A percentile compares a stretch with the other conserved stretches of the same genome.
Conservation (phyloP, 2,329 filamentous ascomycete genomes). For the Clarireedia homoeocarpa region DNA sequence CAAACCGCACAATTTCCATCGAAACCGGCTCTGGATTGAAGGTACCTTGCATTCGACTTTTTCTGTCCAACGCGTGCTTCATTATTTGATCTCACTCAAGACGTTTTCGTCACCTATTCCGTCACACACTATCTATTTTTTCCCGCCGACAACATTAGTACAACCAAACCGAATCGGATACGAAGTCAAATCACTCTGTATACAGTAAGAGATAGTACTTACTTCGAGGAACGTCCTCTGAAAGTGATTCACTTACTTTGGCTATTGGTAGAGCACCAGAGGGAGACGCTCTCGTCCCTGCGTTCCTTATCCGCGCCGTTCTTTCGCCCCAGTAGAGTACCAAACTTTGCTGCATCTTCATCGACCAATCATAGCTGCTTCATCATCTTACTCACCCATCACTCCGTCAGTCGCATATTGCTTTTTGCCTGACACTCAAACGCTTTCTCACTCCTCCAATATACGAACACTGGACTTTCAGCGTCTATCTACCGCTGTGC, state of each 20-base stretch:
- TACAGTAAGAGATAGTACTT: conserved; percentile 7
- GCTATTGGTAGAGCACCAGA: background rate
- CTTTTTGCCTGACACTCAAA: background rate
- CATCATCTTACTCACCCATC: conserved; percentile 2
- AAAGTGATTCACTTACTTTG: conserved; percentile 4
- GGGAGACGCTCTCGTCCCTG: background rate
- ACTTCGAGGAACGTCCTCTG: background rate
- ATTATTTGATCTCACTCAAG: background rate
- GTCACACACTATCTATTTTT: background rate
- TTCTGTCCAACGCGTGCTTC: too few relatives aligned
- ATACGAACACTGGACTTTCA: conserved; percentile 2
- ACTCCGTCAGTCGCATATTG: conserved; percentile 4
- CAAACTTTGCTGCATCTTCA: conserved; percentile 3
- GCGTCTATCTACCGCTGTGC: background rate
- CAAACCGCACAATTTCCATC: background rate
- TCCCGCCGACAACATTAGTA: background rate
- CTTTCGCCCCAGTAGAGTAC: conserved; percentile 4
- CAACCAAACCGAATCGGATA: background rate
- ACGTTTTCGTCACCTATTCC: background rate
- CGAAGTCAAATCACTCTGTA: background rate
- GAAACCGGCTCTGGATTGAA: background rate
- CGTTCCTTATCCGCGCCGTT: conserved; percentile 4
- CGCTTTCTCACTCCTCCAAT: background rate
- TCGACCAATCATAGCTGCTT: conserved; percentile 5
- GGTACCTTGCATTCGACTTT: background rate